These are phyloP conservation scores for Amaranthus tricolor DNA, from an alignment of 179 eudicot genomes.

Conservation along the genomic window DNA sequence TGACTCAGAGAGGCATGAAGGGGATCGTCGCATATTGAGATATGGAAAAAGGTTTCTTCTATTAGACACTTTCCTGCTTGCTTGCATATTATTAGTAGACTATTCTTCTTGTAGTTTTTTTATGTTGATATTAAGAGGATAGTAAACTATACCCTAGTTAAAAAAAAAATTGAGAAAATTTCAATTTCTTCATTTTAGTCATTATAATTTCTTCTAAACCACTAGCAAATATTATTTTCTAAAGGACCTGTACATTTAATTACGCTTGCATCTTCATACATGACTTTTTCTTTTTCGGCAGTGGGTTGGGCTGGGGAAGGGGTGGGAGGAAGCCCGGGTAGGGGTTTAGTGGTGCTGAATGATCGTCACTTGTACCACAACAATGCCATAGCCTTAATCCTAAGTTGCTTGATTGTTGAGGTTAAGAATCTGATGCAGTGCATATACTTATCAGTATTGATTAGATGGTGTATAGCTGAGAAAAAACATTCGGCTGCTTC, in stretches of 20 bases:
- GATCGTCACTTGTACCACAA: too few species aligned
- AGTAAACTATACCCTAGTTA: not conserved
- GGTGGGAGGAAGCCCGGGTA: not conserved
- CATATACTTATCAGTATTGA: slow-evolving; percentile 6
- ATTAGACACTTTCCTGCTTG: not conserved
- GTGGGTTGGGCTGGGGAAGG: not conserved
- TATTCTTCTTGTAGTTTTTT: not conserved
- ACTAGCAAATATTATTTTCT: too few species aligned
- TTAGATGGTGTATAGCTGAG: slow-evolving; percentile 1
- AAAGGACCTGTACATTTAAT: not conserved
- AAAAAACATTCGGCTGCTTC: not conserved
- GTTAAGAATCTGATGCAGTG: not conserved
- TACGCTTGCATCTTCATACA: not conserved
- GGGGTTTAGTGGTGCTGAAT: too few species aligned
- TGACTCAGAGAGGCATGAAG: slow-evolving; percentile 95
- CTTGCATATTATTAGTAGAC: not conserved
- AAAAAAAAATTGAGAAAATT: not conserved
- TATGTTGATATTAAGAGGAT: not conserved
- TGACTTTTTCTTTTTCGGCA: not conserved
- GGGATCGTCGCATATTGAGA: slow-evolving; percentile 91
- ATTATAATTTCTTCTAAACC: not conserved
- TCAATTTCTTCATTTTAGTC: not conserved
- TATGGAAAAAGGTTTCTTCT: slow-evolving; percentile 67
- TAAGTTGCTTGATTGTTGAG: not conserved
- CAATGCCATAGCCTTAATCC: too few species aligned